A percentile compares a stretch with the other conserved stretches of the same genome.
phyloP scores from a whole-genome alignment of 2,329 filamentous ascomycete genomes.

The Paecilomyces sp. region DNA sequence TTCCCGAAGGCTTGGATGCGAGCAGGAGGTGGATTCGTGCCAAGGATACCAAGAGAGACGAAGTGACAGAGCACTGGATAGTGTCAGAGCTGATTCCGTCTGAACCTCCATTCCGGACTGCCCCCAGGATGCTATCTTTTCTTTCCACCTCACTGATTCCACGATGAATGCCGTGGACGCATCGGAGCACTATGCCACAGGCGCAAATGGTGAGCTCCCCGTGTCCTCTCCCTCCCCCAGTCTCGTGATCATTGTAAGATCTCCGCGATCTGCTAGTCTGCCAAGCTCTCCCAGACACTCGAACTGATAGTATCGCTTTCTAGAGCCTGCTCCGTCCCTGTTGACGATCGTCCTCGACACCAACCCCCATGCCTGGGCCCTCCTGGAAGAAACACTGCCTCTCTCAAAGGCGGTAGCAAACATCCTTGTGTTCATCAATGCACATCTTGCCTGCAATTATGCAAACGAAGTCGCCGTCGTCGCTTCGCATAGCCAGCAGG shows the following conservation, averaged over 20 bases:
- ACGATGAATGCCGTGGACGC: slow-evolving; percentile 62
- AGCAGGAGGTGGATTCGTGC: background rate
- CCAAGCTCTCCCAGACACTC: slow-evolving; percentile 1
- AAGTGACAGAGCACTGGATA: background rate
- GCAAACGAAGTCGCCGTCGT: slow-evolving; percentile 88
- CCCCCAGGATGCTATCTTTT: slow-evolving; percentile 8
- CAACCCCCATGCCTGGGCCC: slow-evolving; percentile 88
- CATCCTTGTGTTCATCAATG: slow-evolving; percentile 93
- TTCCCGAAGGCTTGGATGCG: background rate
- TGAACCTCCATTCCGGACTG: slow-evolving; percentile 1
- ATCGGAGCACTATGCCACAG: slow-evolving; percentile 47
- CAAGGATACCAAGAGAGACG: background rate
- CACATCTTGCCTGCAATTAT: slow-evolving; percentile 89
- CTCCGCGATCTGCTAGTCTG: slow-evolving; percentile 5
- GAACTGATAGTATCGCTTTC: slow-evolving; percentile 3
- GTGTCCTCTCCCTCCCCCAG: background rate
- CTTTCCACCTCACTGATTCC: slow-evolving; percentile 5
- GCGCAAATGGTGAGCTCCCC: slow-evolving; percentile 33
- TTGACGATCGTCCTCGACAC: slow-evolving; percentile 90
- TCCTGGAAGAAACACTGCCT: slow-evolving; percentile 65
- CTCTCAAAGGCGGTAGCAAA: slow-evolving; percentile 80
- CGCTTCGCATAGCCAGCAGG: slow-evolving; percentile 78
- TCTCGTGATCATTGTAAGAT: background rate
- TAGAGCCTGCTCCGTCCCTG: slow-evolving; percentile 65
- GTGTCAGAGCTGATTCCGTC: background rate